Evolutionary conservation across 805 yeast genomes (phyloP).

Genomic region (Yarrowia sp.): DNA sequence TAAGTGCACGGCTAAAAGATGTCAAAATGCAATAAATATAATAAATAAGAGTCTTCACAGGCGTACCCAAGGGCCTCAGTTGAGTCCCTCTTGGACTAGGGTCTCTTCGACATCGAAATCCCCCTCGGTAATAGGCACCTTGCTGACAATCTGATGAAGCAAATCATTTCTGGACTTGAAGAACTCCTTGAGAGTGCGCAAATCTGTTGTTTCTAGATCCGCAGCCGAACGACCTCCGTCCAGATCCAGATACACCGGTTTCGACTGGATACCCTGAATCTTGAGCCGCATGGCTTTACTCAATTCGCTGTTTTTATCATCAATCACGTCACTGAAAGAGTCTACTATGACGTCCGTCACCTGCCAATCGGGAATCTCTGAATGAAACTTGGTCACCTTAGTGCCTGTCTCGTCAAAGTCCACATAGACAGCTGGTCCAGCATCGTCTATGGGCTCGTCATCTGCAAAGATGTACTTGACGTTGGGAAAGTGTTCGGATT

Average conservation of each 20-base stretch:
- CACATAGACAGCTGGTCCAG: conserved; percentile 32
- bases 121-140: background rate
- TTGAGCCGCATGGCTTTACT: background rate
- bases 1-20: too few species aligned
- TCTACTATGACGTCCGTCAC: conserved; percentile 33
- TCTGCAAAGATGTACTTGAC: conserved; percentile 20
- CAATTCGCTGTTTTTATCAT: background rate
- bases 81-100: background rate
- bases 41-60: too few species aligned
- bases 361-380: conserved; percentile 42
- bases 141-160: background rate
- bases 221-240: background rate
- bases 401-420: conserved; percentile 40
- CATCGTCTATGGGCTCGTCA: conserved; percentile 17
- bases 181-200: background rate
- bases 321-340: conserved; percentile 14
- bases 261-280: conserved; percentile 10
- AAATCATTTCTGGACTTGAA: background rate
- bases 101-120: background rate
- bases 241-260: background rate
- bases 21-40: too few species aligned
- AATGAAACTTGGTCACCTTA: conserved; percentile 34
- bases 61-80: too few species aligned
- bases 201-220: background rate
- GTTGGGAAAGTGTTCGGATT: conserved; percentile 3